Evolutionary conservation across 768 basidiomycete genomes (phyloP), one percentile per base, ranked within the genome.

Genomic region (Leccinum imitatum): DNA sequence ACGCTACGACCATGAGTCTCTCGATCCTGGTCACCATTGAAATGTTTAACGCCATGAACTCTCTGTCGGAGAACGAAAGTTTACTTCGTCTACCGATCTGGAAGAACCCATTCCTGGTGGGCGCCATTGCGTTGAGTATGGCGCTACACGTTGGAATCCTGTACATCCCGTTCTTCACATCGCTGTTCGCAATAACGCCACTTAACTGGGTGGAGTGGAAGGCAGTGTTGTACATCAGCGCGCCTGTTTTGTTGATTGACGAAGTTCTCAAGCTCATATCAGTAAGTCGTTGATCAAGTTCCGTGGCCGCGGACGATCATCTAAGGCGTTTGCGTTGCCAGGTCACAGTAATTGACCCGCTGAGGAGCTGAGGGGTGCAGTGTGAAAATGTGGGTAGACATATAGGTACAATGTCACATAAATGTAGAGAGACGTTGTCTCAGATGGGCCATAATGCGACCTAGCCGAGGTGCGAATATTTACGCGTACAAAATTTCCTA

Each of bases 1-100:
- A 84, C 15, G 96, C 95, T 3, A 97, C 95, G 59, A 99, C 96
- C 21, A 93, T 98, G 83, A 95, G 93, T 64, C 79, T 99, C 35
- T 98, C 96, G 27, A 94, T 98, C 69, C 83, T 99, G 53, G 96
- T 99, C 58, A 95, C 89, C 2, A 87, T 96, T 56, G 93, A 96
- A 76, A 96, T 96, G 93, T 94, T 94, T 80, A 96, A 96, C 75
- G 93, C 93, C 37, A 93, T 95, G 90, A 98, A 98, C 76, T 98
- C 95, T 58, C 80, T 99, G 23, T 96, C 94, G 19, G 96, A 99
- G 77, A 98, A 97, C 75, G 96, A 98, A 79, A 93, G 91, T 61
- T 76, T 99, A 61, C 76, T 99, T 54, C 82, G 83, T 33, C 78
- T 99, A 48, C 96, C 96, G 3, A 74, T 97, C 23, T 99, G 96